phyloP scores from a whole-genome alignment of 202 grass and related monocot species.

The Elaeis oleifera region DNA sequence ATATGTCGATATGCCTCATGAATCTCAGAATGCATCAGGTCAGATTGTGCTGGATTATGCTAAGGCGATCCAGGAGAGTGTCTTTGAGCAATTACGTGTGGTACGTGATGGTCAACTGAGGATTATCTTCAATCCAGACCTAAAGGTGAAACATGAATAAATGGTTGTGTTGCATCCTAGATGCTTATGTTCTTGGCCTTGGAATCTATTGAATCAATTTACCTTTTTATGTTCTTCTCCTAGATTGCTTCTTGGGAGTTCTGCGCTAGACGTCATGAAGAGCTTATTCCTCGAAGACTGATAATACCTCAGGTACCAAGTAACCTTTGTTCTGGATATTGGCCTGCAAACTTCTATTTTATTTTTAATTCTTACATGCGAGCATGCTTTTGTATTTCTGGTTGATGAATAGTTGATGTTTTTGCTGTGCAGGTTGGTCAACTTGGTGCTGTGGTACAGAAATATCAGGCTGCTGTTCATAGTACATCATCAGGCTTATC shows the following conservation, averaged over 20 bases:
- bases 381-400: slow-evolving; percentile 12
- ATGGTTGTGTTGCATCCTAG: background rate
- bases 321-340: background rate
- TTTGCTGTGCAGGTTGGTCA: slow-evolving; percentile 72
- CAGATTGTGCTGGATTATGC: slow-evolving; percentile 96
- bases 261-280: slow-evolving; percentile 84
- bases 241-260: slow-evolving; percentile 97
- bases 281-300: slow-evolving; percentile 86
- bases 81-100: slow-evolving; percentile 92
- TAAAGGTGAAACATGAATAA: slow-evolving; percentile 53
- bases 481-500: slow-evolving; percentile 42
- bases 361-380: slow-evolving; percentile 2
- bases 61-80: slow-evolving; percentile 93
- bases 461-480: slow-evolving; percentile 68
- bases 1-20: slow-evolving; percentile 91
- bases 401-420: slow-evolving; percentile 4
- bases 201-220: background rate
- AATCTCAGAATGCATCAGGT: slow-evolving; percentile 76
- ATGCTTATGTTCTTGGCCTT: slow-evolving; percentile 1
- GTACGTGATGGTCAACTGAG: slow-evolving; percentile 93
- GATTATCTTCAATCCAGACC: slow-evolving; percentile 94
- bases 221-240: slow-evolving; percentile 18
- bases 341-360: background rate
- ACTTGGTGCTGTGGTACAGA: slow-evolving; percentile 71
- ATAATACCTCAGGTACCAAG: slow-evolving; percentile 73